phyloP scores from a whole-genome alignment of 2,329 filamentous ascomycete species.

The Fusarium subtropicale region DNA sequence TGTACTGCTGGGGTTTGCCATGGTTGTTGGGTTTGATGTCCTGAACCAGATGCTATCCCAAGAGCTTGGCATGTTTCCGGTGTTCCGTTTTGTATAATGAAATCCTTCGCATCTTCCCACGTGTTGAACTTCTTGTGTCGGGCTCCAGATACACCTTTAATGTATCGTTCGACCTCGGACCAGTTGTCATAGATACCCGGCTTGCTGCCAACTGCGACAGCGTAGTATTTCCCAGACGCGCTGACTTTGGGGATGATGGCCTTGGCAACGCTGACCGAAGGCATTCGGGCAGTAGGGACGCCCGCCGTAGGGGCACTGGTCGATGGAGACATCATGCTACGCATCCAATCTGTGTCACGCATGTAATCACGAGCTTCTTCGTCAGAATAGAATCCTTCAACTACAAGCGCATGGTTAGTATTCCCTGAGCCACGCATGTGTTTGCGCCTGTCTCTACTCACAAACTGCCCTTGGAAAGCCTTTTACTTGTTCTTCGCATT shows the following conservation, averaged over 20 bases:
- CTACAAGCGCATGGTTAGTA: slow-evolving; percentile 56
- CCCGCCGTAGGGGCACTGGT: slow-evolving; percentile 5
- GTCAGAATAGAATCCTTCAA: slow-evolving; percentile 80
- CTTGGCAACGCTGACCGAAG: neutral
- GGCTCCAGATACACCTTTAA: slow-evolving; percentile 76
- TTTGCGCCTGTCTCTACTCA: slow-evolving; percentile 59
- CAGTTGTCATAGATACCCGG: slow-evolving; percentile 73
- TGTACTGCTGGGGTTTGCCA: slow-evolving; percentile 34
- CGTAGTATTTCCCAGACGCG: slow-evolving; percentile 62
- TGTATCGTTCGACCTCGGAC: slow-evolving; percentile 77
- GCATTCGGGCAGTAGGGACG: neutral
- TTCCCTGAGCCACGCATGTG: neutral
- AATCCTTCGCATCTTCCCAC: slow-evolving; percentile 79
- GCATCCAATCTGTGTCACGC: slow-evolving; percentile 61
- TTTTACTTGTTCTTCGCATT: slow-evolving; percentile 70
- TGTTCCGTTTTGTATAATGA: slow-evolving; percentile 68
- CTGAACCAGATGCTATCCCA: slow-evolving; percentile 42
- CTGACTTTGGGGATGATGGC: neutral
- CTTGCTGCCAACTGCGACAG: slow-evolving; percentile 67
- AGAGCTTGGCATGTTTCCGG: slow-evolving; percentile 57
- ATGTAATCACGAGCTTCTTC: slow-evolving; percentile 85
- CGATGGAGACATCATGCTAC: neutral
- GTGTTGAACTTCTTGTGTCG: slow-evolving; percentile 78
- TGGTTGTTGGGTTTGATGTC: neutral
- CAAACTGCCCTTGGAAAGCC: slow-evolving; percentile 74